These are phyloP conservation scores for Datura wrightii DNA, from an alignment of 257 asterid genomes.

Conservation along the genomic window DNA sequence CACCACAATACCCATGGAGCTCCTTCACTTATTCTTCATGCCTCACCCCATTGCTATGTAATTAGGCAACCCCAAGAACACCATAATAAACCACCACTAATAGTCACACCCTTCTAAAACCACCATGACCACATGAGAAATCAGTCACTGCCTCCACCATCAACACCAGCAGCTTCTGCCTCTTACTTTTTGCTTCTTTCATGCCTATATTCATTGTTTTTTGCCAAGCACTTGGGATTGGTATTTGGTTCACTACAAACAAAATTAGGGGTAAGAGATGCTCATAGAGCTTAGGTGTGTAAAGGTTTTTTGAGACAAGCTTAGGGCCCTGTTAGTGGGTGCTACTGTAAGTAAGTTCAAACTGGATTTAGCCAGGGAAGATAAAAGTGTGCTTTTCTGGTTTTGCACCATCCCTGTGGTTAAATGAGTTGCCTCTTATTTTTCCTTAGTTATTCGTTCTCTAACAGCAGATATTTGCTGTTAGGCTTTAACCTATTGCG, in stretches of 20 bases:
- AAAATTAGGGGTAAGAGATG: background rate
- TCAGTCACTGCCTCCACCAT: background rate
- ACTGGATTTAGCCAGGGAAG: background rate
- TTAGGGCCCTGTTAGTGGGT: background rate
- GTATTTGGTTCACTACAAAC: background rate
- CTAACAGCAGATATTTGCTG: background rate
- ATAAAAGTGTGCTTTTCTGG: background rate
- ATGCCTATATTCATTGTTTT: background rate
- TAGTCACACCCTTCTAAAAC: background rate
- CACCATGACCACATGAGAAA: background rate
- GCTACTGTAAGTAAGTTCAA: background rate
- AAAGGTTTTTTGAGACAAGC: background rate
- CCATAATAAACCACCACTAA: background rate
- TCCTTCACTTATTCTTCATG: background rate
- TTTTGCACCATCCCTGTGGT: background rate
- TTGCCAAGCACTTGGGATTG: background rate
- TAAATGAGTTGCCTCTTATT: background rate
- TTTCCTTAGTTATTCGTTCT: background rate
- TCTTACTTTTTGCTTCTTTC: background rate
- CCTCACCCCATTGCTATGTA: background rate
- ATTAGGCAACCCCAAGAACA: background rate
- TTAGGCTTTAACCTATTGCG: background rate
- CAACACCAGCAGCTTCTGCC: background rate
- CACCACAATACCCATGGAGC: background rate
- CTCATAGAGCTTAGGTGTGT: background rate